These are phyloP conservation scores for Nicotiana undulata DNA, from an alignment of 257 asterid species.

Conservation along the genomic window DNA sequence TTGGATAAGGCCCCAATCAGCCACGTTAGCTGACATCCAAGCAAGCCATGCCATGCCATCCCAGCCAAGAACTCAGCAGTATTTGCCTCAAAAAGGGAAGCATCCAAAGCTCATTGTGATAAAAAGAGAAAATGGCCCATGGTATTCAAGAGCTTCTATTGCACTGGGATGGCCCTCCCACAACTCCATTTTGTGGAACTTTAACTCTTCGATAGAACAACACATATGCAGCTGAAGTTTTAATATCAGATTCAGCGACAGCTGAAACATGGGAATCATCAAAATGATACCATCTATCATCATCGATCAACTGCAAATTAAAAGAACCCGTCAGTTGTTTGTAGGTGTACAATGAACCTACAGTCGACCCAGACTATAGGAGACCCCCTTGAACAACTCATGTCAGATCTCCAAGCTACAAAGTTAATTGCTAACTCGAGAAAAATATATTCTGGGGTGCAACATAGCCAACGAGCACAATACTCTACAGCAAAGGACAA, in stretches of 20 bases:
- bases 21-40: not conserved
- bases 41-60: not conserved
- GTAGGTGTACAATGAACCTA: not conserved
- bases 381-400: not conserved
- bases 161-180: conserved; percentile 40
- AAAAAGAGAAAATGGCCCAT: not conserved
- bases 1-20: not conserved
- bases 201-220: conserved; percentile 77
- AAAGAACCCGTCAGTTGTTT: not conserved
- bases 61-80: not conserved
- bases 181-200: conserved; percentile 21
- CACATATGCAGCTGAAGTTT: conserved; percentile 91
- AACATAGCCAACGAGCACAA: not conserved
- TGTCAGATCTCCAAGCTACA: not conserved
- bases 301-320: conserved; percentile 61
- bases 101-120: not conserved
- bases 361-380: not conserved
- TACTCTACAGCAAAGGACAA: not conserved
- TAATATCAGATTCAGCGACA: conserved; percentile 59
- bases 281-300: conserved; percentile 77
- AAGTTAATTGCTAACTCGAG: not conserved
- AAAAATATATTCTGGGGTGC: not conserved
- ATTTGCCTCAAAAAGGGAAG: not conserved
- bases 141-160: conserved; percentile 22
- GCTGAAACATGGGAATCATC: conserved; percentile 81